These are phyloP conservation scores for Pleochaeta shiraiana DNA, from an alignment of 2,329 filamentous ascomycete species.

Conservation along the genomic window DNA sequence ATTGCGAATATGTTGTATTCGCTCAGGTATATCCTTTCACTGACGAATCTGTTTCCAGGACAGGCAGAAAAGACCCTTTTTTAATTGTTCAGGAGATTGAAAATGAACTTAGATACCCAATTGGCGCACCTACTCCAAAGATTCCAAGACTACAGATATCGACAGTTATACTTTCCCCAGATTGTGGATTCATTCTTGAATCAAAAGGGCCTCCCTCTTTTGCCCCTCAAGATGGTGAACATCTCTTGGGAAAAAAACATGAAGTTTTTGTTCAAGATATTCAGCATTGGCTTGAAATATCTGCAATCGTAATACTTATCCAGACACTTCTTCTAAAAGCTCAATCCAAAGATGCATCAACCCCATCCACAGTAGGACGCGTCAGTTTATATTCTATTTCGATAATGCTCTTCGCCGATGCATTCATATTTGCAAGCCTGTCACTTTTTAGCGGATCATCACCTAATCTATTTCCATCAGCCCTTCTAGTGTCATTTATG, in stretches of 20 bases:
- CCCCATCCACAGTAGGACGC: constrained; percentile 42
- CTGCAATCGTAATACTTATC: constrained; percentile 33
- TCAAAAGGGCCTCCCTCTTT: constrained; percentile 38
- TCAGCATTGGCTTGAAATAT: constrained; percentile 35
- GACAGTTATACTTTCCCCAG: constrained; percentile 41
- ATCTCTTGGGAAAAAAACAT: constrained; percentile 37
- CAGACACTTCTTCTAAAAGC: constrained; percentile 39
- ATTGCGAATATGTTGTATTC: constrained; percentile 80
- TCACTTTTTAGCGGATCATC: constrained; percentile 32
- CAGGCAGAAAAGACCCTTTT: not conserved
- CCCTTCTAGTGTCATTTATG: constrained; percentile 29
- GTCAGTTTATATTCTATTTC: constrained; percentile 41
- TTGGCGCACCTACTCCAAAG: constrained; percentile 31
- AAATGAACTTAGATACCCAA: constrained; percentile 37
- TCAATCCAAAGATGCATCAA: constrained; percentile 44
- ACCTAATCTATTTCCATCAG: constrained; percentile 32
- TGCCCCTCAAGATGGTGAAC: constrained; percentile 27
- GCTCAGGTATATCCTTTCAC: constrained; percentile 40
- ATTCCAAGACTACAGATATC: constrained; percentile 38
- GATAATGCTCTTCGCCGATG: constrained; percentile 40
- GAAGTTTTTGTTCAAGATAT: constrained; percentile 34
- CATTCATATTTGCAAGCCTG: constrained; percentile 33
- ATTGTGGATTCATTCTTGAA: constrained; percentile 44
- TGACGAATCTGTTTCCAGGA: constrained; percentile 12
- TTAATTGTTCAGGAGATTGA: constrained; percentile 32